Evolutionary conservation across 192 early-diverging fungal species (phyloP).

Genomic region (Coemansia sp.): DNA sequence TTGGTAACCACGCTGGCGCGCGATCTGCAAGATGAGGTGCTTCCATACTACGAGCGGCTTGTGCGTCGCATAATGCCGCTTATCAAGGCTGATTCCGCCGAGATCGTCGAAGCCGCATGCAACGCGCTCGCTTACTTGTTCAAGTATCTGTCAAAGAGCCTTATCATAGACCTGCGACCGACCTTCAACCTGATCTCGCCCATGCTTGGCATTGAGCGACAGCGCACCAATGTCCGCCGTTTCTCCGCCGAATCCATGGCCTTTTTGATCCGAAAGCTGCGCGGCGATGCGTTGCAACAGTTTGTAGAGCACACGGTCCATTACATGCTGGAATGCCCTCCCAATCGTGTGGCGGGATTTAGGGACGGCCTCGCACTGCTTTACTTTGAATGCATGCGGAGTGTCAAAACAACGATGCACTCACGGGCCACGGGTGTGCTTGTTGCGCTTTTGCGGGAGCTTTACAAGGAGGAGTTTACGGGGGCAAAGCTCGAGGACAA

Average conservation of each 20-base stretch:
- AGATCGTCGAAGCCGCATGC: conserved; percentile 81
- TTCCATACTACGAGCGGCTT: conserved; percentile 73
- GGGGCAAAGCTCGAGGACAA: conserved; percentile 24
- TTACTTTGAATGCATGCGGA: conserved; percentile 83
- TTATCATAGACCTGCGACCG: conserved; percentile 68
- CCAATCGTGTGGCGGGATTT: conserved; percentile 52
- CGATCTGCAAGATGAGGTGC: conserved; percentile 93
- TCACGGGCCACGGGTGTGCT: conserved; percentile 57
- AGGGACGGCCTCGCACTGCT: conserved; percentile 78
- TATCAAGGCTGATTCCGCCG: conserved; percentile 68
- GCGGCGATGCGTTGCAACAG: conserved; percentile 59
- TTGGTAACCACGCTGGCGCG: conserved; percentile 79
- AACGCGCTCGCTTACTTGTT: conserved; percentile 89
- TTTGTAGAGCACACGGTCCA: conserved; percentile 70
- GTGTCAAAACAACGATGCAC: conserved; percentile 61
- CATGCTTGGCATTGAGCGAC: conserved; percentile 67
- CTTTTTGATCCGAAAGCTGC: conserved; percentile 82
- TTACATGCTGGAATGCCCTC: conserved; percentile 27
- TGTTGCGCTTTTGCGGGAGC: conserved; percentile 32
- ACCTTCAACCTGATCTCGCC: conserved; percentile 80
- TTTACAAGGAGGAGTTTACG: conserved; percentile 30
- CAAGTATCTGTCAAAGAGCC: conserved; percentile 80
- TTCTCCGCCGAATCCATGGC: conserved; percentile 94
- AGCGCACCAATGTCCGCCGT: conserved; percentile 76
- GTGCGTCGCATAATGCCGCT: conserved; percentile 66